These are phyloP conservation scores for Funneliformis mosseae DNA, from an alignment of 192 early-diverging fungal genomes.

Conservation along the genomic window DNA sequence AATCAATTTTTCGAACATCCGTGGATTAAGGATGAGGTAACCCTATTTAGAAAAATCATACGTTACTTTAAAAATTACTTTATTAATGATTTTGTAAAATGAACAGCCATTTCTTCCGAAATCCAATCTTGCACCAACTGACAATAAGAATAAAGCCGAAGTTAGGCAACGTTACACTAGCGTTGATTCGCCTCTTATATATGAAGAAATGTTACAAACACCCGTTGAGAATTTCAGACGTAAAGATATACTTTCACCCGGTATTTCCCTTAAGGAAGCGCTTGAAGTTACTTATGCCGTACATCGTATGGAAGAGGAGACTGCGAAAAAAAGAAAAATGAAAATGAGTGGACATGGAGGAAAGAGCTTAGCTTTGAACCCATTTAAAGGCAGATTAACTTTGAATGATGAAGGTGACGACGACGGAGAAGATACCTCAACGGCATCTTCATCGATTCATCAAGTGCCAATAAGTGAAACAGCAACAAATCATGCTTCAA, in stretches of 20 bases:
- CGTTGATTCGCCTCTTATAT: neutral
- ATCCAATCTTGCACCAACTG: neutral
- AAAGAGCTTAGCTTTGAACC: neutral
- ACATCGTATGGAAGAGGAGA: slow-evolving; percentile 73
- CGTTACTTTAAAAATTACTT: neutral
- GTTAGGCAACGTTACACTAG: neutral
- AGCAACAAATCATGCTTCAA: neutral
- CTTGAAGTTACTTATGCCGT: slow-evolving; percentile 79
- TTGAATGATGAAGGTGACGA: slow-evolving; percentile 27
- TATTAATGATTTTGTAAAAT: neutral
- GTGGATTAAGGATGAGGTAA: slow-evolving; percentile 61
- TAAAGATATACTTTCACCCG: slow-evolving; percentile 58
- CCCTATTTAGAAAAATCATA: neutral
- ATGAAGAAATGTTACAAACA: slow-evolving; percentile 1
- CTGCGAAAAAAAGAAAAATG: slow-evolving; percentile 36
- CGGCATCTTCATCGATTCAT: neutral
- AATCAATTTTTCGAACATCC: slow-evolving; percentile 81
- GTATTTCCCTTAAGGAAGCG: slow-evolving; percentile 67
- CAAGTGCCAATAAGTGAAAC: neutral
- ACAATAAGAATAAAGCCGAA: neutral
- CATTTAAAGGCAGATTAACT: slow-evolving; percentile 16
- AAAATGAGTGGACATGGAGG: neutral
- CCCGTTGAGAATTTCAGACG: slow-evolving; percentile 47
- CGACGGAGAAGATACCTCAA: slow-evolving; percentile 5
- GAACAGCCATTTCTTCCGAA: slow-evolving; percentile 27